Conservation (phyloP, 495 filamentous ascomycete species). For the Aspergillus haitiensis region DNA sequence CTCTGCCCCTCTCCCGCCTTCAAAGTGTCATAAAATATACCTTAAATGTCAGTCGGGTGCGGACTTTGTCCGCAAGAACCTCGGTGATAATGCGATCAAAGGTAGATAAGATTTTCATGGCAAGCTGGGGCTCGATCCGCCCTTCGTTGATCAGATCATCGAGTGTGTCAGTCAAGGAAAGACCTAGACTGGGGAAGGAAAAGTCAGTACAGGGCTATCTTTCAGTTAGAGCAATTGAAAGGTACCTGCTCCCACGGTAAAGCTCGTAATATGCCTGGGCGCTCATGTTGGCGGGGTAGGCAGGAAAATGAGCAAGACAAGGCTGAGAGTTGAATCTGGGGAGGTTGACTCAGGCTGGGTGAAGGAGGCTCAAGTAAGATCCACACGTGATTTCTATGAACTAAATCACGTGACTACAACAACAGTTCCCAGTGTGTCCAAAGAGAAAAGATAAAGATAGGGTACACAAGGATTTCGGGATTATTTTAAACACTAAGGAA, state of each 20-base stretch:
- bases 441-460: background rate
- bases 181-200: constrained; percentile 67
- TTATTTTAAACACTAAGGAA: too few species aligned
- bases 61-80: constrained; percentile 85
- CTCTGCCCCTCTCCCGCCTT: background rate
- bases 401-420: constrained; percentile 6
- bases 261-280: constrained; percentile 79
- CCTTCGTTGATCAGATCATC: constrained; percentile 92
- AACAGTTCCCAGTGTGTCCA: background rate
- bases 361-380: constrained; percentile 14
- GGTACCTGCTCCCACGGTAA: constrained; percentile 93
- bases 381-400: constrained; percentile 20
- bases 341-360: constrained; percentile 17
- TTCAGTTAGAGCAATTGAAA: too few species aligned
- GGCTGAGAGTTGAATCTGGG: constrained; percentile 23
- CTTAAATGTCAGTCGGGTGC: constrained; percentile 92
- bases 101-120: constrained; percentile 93
- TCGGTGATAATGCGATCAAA: constrained; percentile 90
- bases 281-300: constrained; percentile 32
- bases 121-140: constrained; percentile 94
- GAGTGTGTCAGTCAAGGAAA: constrained; percentile 90
- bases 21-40: constrained; percentile 49
- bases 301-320: constrained; percentile 11
- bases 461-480: background rate
- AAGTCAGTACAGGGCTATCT: background rate